These are phyloP conservation scores for Picea abies DNA, from an alignment of 83 land plant species.

Conservation along the genomic window DNA sequence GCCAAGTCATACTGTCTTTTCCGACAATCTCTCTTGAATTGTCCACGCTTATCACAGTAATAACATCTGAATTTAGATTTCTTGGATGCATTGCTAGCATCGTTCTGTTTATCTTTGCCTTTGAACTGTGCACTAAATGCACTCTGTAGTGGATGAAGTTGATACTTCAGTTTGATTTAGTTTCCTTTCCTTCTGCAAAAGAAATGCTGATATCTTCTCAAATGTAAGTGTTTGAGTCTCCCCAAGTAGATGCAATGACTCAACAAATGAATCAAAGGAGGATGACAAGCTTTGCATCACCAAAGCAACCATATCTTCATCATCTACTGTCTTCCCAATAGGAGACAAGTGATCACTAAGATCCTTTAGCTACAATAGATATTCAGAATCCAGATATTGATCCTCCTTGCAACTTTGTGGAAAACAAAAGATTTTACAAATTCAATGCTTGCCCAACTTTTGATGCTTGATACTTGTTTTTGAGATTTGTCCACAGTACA, in stretches of 20 bases:
- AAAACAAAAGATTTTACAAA: too few relatives aligned
- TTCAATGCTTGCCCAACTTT: too few relatives aligned
- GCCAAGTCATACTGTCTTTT: too few relatives aligned
- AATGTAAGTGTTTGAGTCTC: too few relatives aligned
- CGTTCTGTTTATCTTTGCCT: background rate
- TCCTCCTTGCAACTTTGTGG: background rate
- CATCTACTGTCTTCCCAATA: background rate
- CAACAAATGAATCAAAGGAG: too few relatives aligned
- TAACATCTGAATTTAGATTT: background rate
- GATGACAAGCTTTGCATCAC: background rate
- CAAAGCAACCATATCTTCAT: background rate
- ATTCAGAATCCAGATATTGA: background rate
- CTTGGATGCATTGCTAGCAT: background rate
- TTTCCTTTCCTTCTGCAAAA: too few relatives aligned
- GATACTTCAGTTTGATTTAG: background rate
- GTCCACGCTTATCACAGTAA: background rate
- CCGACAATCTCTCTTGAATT: background rate
- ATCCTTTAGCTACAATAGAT: background rate
- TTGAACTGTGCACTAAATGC: background rate
- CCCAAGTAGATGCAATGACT: too few relatives aligned
- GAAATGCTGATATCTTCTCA: too few relatives aligned
- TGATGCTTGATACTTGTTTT: too few relatives aligned
- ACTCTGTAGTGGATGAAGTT: background rate
- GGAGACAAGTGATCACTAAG: background rate
- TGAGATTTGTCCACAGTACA: too few relatives aligned